Evolutionary conservation across 768 basidiomycete species (phyloP).

Genomic region (Boletus rufocinnamomeus): DNA sequence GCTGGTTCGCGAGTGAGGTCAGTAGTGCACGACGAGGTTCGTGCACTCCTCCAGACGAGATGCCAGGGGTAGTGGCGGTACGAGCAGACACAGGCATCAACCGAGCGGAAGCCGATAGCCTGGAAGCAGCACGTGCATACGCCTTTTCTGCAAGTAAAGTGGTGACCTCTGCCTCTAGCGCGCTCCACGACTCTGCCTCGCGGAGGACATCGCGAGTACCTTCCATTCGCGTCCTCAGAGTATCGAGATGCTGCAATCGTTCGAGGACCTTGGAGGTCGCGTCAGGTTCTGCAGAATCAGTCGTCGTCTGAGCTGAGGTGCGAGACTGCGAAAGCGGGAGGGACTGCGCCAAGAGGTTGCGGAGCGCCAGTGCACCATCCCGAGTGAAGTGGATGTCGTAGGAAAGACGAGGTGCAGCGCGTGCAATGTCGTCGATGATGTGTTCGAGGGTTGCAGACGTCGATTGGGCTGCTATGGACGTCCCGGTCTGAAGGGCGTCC

Average conservation of each 20-base stretch:
- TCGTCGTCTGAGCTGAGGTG: background rate
- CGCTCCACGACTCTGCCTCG: conserved; percentile 97
- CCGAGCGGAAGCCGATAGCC: conserved; percentile 85
- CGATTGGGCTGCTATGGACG: conserved; percentile 87
- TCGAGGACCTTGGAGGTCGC: conserved; percentile 71
- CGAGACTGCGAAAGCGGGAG: conserved; percentile 37
- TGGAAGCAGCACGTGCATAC: conserved; percentile 89
- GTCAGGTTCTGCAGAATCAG: conserved; percentile 23
- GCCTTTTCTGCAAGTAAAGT: conserved; percentile 75
- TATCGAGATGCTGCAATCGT: conserved; percentile 78
- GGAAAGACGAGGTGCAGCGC: conserved; percentile 84
- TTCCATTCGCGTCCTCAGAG: conserved; percentile 85
- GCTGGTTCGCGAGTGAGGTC: conserved; percentile 92
- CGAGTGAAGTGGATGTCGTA: conserved; percentile 99
- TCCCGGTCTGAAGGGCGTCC: conserved; percentile 69
- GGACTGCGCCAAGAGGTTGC: conserved; percentile 58
- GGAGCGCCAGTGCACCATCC: conserved; percentile 81
- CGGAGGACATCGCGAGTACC: conserved; percentile 84
- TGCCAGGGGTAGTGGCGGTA: conserved; percentile 57
- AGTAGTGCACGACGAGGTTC: conserved; percentile 83
- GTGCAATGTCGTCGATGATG: conserved; percentile 89
- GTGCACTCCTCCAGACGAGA: conserved; percentile 42
- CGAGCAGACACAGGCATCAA: conserved; percentile 93
- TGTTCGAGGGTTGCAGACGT: conserved; percentile 85
- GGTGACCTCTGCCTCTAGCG: conserved; percentile 90